A percentile compares a stretch with the other conserved stretches of the same genome.
phyloP scores from a whole-genome alignment of 139 green algal species.

The Micromonas pusilla region DNA sequence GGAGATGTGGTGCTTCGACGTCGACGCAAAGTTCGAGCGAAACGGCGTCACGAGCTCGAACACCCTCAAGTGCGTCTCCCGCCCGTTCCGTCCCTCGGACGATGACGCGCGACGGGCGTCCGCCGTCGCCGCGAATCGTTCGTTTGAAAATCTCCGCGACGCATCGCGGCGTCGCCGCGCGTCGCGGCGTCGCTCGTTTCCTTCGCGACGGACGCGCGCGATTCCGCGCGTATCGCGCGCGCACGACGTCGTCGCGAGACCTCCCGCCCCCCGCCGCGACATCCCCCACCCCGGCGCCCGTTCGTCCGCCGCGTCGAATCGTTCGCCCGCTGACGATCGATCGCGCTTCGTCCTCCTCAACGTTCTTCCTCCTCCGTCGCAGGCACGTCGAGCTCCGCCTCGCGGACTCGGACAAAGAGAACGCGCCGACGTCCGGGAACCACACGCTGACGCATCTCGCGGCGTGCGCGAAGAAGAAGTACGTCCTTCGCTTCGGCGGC shows the following conservation, averaged over 20 bases:
- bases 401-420: background rate
- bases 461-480: background rate
- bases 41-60: background rate
- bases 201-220: too few species aligned
- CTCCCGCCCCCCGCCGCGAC: too few species aligned
- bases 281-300: too few species aligned
- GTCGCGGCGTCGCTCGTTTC: too few species aligned
- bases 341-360: background rate
- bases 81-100: too few species aligned
- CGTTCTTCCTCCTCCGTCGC: background rate
- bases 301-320: background rate
- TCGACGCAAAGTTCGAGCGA: background rate
- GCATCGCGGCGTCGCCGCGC: background rate
- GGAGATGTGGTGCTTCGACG: slow-evolving; percentile 14
- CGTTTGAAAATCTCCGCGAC: background rate
- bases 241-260: too few species aligned
- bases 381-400: background rate
- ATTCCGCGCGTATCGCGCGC: too few species aligned
- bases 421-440: background rate
- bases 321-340: background rate
- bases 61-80: background rate
- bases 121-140: too few species aligned
- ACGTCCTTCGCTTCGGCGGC: background rate
- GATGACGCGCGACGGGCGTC: too few species aligned
- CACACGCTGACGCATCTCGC: background rate